Conservation (phyloP, 345 rosid genomes). For the Citrus mangshanensis region DNA sequence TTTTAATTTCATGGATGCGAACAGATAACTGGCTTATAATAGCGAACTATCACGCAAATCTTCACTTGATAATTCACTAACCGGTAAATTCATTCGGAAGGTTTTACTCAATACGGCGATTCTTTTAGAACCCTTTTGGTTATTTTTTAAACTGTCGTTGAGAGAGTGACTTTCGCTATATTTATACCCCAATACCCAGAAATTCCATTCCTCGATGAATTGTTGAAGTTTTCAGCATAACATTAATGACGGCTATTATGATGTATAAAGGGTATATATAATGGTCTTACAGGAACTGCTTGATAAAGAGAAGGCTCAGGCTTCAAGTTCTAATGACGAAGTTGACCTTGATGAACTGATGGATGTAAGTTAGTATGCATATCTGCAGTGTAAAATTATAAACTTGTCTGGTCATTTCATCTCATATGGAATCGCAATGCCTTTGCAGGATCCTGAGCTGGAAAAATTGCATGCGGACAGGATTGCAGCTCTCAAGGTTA, state of each 20-base stretch:
- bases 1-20: not conserved
- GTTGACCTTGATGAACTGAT: slow-evolving; percentile 92
- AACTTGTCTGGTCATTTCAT: not conserved
- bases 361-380: slow-evolving; percentile 62
- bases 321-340: slow-evolving; percentile 57
- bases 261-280: slow-evolving; percentile 17
- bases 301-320: slow-evolving; percentile 63
- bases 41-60: not conserved
- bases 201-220: not conserved
- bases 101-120: not conserved
- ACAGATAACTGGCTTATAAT: not conserved
- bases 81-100: not conserved
- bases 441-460: slow-evolving; percentile 83
- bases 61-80: too few relatives aligned
- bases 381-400: not conserved
- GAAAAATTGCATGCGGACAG: slow-evolving; percentile 90
- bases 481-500: slow-evolving; percentile 89
- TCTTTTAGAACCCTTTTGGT: not conserved
- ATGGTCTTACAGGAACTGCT: slow-evolving; percentile 54
- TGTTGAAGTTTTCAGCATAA: not conserved
- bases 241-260: not conserved
- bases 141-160: not conserved
- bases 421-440: not conserved
- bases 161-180: not conserved
- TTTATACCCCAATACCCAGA: not conserved